Percentiles rank a stretch among this genome's conserved stretches.
Evolutionary conservation across 1,139 yeast genomes (phyloP).

Genomic region (Sugiyamaella xylanicola): DNA sequence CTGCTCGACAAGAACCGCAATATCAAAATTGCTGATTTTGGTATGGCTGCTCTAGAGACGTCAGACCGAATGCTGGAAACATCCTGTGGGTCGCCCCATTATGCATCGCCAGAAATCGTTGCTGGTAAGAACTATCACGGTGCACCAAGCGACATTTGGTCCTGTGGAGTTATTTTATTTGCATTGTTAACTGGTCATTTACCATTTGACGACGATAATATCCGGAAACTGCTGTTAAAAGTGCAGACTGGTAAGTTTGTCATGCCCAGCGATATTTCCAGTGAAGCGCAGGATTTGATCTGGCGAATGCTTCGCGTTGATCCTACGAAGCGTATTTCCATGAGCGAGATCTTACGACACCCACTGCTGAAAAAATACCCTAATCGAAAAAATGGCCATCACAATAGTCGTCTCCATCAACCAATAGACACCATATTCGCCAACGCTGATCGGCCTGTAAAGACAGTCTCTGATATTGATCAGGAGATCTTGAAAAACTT

Average conservation of each 20-base stretch:
- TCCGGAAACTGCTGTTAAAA: constrained; percentile 77
- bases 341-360: constrained; percentile 71
- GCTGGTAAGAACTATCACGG: constrained; percentile 95
- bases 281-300: constrained; percentile 86
- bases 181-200: constrained; percentile 92
- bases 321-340: constrained; percentile 76
- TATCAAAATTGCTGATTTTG: constrained; percentile 96
- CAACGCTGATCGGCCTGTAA: constrained; percentile 47
- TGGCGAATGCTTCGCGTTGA: constrained; percentile 77
- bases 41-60: constrained; percentile 99
- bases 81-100: constrained; percentile 97
- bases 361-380: constrained; percentile 81
- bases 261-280: constrained; percentile 78
- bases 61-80: constrained; percentile 84
- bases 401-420: constrained; percentile 32
- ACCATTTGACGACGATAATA: constrained; percentile 96
- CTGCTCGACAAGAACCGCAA: constrained; percentile 82
- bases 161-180: constrained; percentile 93
- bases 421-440: constrained; percentile 20
- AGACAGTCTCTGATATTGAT: constrained; percentile 64
- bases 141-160: constrained; percentile 97
- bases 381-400: constrained; percentile 25
- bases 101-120: constrained; percentile 97
- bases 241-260: constrained; percentile 87
- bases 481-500: constrained; percentile 80